Percentiles rank a stretch among this genome's conserved stretches.
Conservation (phyloP, 768 basidiomycete genomes). For the Arthromyces matolae region DNA sequence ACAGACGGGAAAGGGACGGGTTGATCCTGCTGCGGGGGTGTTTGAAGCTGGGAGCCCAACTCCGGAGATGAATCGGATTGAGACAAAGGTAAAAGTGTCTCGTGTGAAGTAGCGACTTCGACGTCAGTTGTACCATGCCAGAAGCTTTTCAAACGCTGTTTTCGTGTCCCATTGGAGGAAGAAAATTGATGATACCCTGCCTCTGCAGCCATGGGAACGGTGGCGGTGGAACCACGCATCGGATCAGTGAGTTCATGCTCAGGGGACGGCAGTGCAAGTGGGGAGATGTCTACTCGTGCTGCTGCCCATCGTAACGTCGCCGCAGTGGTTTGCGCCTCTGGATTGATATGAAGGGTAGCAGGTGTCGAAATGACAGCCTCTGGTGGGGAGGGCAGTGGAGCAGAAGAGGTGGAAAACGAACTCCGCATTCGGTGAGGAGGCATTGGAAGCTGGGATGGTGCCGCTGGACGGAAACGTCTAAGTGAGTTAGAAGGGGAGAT, state of each 20-base stretch:
- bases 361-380: slow-evolving; percentile 16
- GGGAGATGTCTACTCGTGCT: slow-evolving; percentile 77
- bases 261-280: slow-evolving; percentile 83
- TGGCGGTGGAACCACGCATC: slow-evolving; percentile 68
- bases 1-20: neutral
- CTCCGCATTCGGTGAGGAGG: slow-evolving; percentile 20
- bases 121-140: slow-evolving; percentile 78
- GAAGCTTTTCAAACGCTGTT: slow-evolving; percentile 60
- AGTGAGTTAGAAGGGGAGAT: slow-evolving; percentile 12
- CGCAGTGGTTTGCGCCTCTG: slow-evolving; percentile 63
- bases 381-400: slow-evolving; percentile 15
- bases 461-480: slow-evolving; percentile 13
- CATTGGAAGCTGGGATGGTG: slow-evolving; percentile 14
- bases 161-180: slow-evolving; percentile 49
- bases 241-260: slow-evolving; percentile 92
- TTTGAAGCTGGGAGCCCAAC: neutral
- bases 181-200: slow-evolving; percentile 28
- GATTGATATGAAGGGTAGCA: slow-evolving; percentile 26
- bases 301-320: slow-evolving; percentile 88
- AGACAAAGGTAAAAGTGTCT: slow-evolving; percentile 10
- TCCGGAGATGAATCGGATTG: slow-evolving; percentile 1
- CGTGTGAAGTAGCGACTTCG: slow-evolving; percentile 25
- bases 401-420: slow-evolving; percentile 21
- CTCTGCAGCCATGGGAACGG: slow-evolving; percentile 48
- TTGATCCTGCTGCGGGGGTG: slow-evolving; percentile 4